Percentiles rank a stretch among this genome's conserved stretches.
phyloP scores from a whole-genome alignment of 148 eudicot species.

The Camellia lanceoleosa region DNA sequence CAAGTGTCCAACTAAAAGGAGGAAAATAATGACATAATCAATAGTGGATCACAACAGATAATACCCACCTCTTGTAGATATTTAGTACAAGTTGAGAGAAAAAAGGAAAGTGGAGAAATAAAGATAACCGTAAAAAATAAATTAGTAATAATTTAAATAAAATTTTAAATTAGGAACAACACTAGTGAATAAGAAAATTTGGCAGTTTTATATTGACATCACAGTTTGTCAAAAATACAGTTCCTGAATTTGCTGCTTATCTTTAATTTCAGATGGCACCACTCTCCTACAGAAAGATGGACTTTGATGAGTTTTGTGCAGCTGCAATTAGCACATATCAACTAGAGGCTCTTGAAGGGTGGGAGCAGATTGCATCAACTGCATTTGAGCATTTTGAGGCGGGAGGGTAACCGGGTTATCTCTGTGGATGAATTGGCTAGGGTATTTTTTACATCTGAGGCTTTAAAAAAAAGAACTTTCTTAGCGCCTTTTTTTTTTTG shows the following conservation, averaged over 20 bases:
- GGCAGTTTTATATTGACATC: no score
- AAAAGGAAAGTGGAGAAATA: no score
- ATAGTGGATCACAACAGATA: no score
- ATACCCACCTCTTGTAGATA: no score
- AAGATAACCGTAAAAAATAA: no score
- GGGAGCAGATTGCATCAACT: conserved; percentile 59
- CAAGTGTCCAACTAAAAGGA: no score
- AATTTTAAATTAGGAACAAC: no score
- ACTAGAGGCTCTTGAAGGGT: conserved; percentile 50
- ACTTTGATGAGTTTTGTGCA: conserved; percentile 69
- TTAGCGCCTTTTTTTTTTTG: not conserved
- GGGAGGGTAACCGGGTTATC: conserved; percentile 54
- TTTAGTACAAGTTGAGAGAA: no score
- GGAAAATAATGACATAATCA: no score
- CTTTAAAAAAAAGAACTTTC: not conserved
- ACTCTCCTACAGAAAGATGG: conserved; percentile 60
- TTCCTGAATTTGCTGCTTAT: not conserved
- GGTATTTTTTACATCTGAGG: conserved; percentile 23
- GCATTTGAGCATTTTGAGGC: conserved; percentile 58
- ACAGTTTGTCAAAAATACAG: not conserved
- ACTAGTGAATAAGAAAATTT: no score
- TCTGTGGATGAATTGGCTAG: conserved; percentile 67
- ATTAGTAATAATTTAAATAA: no score
- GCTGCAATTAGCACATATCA: conserved; percentile 68
- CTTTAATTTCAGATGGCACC: conserved; percentile 49